A percentile compares a stretch with the other conserved stretches of the same genome.
These are phyloP conservation scores for Fusarium goolgardi DNA, from an alignment of 2,329 filamentous ascomycete genomes.

Conservation along the genomic window DNA sequence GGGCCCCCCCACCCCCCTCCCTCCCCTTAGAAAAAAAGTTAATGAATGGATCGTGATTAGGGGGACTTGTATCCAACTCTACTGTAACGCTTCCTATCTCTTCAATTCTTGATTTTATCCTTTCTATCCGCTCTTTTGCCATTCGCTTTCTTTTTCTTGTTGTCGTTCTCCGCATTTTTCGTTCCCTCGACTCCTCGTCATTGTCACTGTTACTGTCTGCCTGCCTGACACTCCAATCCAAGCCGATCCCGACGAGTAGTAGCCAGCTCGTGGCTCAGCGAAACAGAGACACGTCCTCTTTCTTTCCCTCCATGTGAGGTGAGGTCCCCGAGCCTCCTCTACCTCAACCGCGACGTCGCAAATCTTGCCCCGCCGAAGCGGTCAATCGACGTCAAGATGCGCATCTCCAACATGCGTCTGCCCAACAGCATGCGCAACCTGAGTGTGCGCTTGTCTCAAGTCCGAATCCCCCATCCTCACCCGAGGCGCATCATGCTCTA, in stretches of 20 bases:
- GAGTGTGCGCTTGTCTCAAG: conserved; percentile 10
- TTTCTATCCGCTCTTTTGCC: conserved; percentile 17
- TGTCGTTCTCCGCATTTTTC: background rate
- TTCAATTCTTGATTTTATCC: conserved; percentile 7
- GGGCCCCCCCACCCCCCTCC: too few species aligned
- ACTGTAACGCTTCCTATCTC: conserved; percentile 2
- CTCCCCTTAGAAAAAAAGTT: conserved; percentile 6
- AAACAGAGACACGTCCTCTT: conserved; percentile 10
- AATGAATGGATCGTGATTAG: conserved; percentile 8
- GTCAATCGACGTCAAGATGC: conserved; percentile 14
- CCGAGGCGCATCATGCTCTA: conserved; percentile 36
- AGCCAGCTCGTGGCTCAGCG: conserved; percentile 8
- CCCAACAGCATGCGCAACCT: conserved; percentile 27
- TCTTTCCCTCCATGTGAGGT: conserved; percentile 22
- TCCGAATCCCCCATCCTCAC: conserved; percentile 31
- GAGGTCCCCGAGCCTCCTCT: conserved; percentile 22
- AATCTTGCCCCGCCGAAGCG: conserved; percentile 1
- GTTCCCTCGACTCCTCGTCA: background rate
- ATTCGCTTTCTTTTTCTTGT: background rate
- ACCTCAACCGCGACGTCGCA: background rate
- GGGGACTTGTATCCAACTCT: conserved; percentile 6
- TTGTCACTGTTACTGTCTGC: background rate
- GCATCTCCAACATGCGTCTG: conserved; percentile 25
- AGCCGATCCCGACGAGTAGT: background rate
- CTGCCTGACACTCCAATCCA: background rate